Conservation (phyloP, 768 basidiomycete species). For the Rickenella mellea region DNA sequence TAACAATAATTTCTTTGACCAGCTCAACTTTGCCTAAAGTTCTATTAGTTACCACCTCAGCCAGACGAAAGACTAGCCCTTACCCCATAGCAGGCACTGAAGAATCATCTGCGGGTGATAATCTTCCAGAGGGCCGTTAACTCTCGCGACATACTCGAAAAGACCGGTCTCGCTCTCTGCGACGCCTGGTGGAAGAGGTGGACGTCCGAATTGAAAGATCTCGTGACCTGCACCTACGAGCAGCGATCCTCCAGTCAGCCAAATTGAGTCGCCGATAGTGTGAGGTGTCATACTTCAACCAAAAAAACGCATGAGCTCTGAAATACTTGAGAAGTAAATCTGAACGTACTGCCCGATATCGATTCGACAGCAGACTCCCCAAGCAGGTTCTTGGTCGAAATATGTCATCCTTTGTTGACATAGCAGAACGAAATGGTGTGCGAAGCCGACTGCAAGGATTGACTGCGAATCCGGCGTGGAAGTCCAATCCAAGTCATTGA, state of each 20-base stretch:
- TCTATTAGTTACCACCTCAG: background rate
- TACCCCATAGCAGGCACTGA: constrained; percentile 91
- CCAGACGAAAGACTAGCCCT: constrained; percentile 13
- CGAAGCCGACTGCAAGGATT: constrained; percentile 83
- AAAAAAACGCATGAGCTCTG: constrained; percentile 2
- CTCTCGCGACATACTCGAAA: constrained; percentile 73
- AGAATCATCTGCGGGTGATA: constrained; percentile 91
- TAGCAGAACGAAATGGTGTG: constrained; percentile 71
- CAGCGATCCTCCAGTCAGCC: constrained; percentile 77
- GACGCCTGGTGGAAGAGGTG: constrained; percentile 10
- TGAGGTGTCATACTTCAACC: constrained; percentile 57
- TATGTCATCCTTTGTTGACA: constrained; percentile 91
- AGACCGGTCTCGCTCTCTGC: constrained; percentile 36
- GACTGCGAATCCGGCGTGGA: constrained; percentile 86
- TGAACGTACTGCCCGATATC: constrained; percentile 57
- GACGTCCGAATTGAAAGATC: constrained; percentile 69
- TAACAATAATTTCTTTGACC: constrained; percentile 73
- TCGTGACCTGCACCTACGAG: constrained; percentile 78
- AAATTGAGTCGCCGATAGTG: constrained; percentile 82
- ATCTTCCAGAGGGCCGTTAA: constrained; percentile 82
- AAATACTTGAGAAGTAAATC: background rate
- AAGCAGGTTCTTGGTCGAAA: constrained; percentile 72
- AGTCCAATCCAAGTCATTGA: constrained; percentile 88
- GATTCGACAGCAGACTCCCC: constrained; percentile 63
- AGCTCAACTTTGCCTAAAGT: constrained; percentile 68